These are phyloP conservation scores for Marchantia paleacea DNA, from an alignment of 225 moss, liverwort and hornwort genomes.

Conservation along the genomic window DNA sequence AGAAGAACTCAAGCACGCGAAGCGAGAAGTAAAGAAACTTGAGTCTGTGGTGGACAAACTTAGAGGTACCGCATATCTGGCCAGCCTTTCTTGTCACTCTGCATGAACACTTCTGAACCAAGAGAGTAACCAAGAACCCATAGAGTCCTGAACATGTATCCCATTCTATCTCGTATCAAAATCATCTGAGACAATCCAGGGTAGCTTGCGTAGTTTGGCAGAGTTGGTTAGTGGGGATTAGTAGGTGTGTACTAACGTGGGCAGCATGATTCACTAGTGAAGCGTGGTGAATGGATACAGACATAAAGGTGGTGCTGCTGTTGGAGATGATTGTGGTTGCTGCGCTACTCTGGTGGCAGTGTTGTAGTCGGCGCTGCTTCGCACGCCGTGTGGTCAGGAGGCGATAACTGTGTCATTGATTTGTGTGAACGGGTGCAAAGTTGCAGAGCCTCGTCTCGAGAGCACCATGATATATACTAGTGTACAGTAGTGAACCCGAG, in stretches of 20 bases:
- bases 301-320: constrained; percentile 49
- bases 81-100: neutral
- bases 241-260: constrained; percentile 18
- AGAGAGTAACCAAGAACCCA: neutral
- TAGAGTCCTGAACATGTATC: neutral
- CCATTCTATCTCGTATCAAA: neutral
- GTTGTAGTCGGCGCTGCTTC: constrained; percentile 30
- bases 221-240: constrained; percentile 3
- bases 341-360: constrained; percentile 40
- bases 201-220: constrained; percentile 3
- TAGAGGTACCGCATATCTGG: constrained; percentile 28
- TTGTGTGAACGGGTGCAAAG: constrained; percentile 21
- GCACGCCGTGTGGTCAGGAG: constrained; percentile 25
- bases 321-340: constrained; percentile 47
- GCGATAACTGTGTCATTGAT: constrained; percentile 32
- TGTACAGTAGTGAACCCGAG: constrained; percentile 19
- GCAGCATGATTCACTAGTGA: constrained; percentile 39
- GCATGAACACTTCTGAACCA: neutral
- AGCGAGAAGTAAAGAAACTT: constrained; percentile 56
- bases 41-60: constrained; percentile 64
- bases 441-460: constrained; percentile 12
- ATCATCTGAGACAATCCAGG: constrained; percentile 1
- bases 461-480: constrained; percentile 14
- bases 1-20: constrained; percentile 43
- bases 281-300: constrained; percentile 47